phyloP scores from a whole-genome alignment of 2,329 filamentous ascomycete species.

The Colletotrichum sp. region DNA sequence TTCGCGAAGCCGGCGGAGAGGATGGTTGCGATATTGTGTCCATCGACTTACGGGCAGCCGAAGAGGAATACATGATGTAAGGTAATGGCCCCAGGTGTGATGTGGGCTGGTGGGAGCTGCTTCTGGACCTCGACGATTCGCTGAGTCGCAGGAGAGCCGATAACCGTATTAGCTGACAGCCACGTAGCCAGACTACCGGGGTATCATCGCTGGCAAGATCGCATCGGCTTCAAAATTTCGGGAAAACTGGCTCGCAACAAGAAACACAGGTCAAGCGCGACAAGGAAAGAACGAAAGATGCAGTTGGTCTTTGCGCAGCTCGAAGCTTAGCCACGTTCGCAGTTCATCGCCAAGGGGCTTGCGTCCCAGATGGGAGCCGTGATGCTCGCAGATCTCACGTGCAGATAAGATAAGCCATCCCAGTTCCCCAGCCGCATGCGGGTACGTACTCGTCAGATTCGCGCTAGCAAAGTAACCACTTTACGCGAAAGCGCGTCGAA shows the following conservation, averaged over 20 bases:
- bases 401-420: neutral
- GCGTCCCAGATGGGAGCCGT: neutral
- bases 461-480: slow-evolving; percentile 14
- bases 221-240: neutral
- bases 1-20: slow-evolving; percentile 53
- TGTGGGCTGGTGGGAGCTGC: neutral
- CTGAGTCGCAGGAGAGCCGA: slow-evolving; percentile 29
- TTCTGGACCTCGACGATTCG: slow-evolving; percentile 5
- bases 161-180: slow-evolving; percentile 40
- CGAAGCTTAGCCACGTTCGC: slow-evolving; percentile 15
- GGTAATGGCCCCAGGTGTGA: neutral
- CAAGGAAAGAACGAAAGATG: slow-evolving; percentile 3
- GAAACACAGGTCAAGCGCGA: neutral
- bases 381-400: neutral
- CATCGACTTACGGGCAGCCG: slow-evolving; percentile 66
- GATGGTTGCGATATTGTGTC: slow-evolving; percentile 64
- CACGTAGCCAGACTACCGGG: slow-evolving; percentile 45
- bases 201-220: slow-evolving; percentile 50
- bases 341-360: neutral
- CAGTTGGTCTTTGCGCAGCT: slow-evolving; percentile 2
- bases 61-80: slow-evolving; percentile 63
- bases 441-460: neutral
- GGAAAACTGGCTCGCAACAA: neutral
- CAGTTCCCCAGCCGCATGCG: neutral
- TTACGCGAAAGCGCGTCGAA: slow-evolving; percentile 7